Evolutionary conservation across 257 asterid genomes (phyloP), one percentile per base, ranked within the genome.

Genomic region (Capsicum pubescens): DNA sequence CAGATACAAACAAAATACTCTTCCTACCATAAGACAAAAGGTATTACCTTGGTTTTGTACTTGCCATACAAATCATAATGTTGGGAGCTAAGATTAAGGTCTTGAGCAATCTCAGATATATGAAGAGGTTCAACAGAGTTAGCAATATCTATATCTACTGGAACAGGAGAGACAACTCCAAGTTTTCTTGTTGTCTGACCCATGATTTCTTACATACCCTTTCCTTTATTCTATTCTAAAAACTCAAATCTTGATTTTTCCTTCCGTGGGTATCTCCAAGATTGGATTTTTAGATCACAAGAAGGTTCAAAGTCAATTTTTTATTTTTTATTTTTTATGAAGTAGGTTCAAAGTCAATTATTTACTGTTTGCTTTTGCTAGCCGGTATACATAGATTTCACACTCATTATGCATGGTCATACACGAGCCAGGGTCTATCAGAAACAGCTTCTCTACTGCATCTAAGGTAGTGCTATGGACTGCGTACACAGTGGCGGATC

Each of bases 21-120:
- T 26, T 26, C 26, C 26, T 26, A 26, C 26, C 26, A 26, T 26
- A 26, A 26, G 26, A 26, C 26, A 26, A 26, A 26, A 26, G 26
- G 26, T 26, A 39, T 11, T 32, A 94, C 98, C 99, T 96, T 96
- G 84, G 98, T 97, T 67, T 96, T 96, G 87, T 94, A 94, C 68
- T 96, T 96, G 0, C 99, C 99, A 82, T 93, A 96, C 6, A 93
- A 96, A 91, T 94, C 99, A 83, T 96, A 96, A 85, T 93, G 93
- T 0, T 90, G 83, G 13, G 98, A 88, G 82, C 66, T 82, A 84
- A 96, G 95, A 84, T 88, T 88, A 85, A 96, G 95, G 6, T 94
- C 93, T 42, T 92, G 87, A 52, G 99, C 98, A 83, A 96, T 93
- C 83, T 96, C 90, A 72, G 98, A 90, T 72, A 94, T 92, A 83